A percentile compares a stretch with the other conserved stretches of the same genome.
Conservation (phyloP, 192 early-diverging fungal genomes). For the Backusella mclennaniae region DNA sequence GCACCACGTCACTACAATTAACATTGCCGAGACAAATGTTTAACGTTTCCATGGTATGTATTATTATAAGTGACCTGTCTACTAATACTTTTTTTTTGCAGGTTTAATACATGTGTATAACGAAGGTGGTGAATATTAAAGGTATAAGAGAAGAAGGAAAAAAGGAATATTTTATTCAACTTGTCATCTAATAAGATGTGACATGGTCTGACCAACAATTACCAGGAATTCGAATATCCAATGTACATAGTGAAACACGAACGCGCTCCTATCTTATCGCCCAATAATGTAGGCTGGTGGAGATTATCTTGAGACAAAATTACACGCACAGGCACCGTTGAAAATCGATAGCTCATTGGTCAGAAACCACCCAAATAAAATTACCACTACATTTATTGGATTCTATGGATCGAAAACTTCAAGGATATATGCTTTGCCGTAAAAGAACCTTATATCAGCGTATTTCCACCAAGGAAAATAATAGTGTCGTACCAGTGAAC, state of each 20-base stretch:
- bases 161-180: not conserved
- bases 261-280: not conserved
- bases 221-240: not conserved
- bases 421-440: constrained; percentile 1
- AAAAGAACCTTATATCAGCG: not conserved
- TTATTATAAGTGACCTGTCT: too few relatives aligned
- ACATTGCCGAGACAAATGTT: too few relatives aligned
- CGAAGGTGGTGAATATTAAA: too few relatives aligned
- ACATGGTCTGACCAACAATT: not conserved
- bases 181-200: not conserved
- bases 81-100: too few relatives aligned
- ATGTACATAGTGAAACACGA: not conserved
- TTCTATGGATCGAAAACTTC: not conserved
- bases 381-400: not conserved
- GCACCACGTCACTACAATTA: too few relatives aligned
- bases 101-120: too few relatives aligned
- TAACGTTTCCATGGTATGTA: too few relatives aligned
- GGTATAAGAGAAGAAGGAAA: not conserved
- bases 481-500: not conserved
- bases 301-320: not conserved
- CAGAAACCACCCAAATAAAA: not conserved
- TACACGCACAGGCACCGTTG: not conserved
- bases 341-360: not conserved
- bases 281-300: not conserved
- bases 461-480: not conserved